These are phyloP conservation scores for Diplodia intermedia DNA, from an alignment of 2,329 filamentous ascomycete species.

Conservation along the genomic window DNA sequence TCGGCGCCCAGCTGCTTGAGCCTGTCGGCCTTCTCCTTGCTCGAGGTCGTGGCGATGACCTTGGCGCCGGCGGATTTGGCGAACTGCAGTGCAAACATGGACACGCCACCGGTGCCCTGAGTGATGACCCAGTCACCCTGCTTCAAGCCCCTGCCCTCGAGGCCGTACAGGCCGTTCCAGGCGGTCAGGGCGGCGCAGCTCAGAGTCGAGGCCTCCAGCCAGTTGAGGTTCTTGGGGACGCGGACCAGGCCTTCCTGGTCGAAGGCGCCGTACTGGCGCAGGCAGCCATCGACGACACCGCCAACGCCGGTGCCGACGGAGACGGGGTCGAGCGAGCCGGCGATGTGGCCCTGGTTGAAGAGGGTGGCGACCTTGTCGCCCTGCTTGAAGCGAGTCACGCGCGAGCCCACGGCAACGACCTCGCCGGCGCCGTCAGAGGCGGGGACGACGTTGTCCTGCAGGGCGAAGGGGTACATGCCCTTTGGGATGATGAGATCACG, in stretches of 20 bases:
- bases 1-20: conserved; percentile 62
- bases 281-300: conserved; percentile 69
- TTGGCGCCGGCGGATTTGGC: conserved; percentile 61
- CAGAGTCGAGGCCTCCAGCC: conserved; percentile 56
- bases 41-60: conserved; percentile 66
- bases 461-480: conserved; percentile 47
- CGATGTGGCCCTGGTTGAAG: conserved; percentile 67
- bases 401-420: conserved; percentile 61
- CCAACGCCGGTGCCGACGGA: conserved; percentile 66
- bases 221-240: conserved; percentile 63
- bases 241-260: conserved; percentile 70
- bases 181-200: conserved; percentile 55
- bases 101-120: conserved; percentile 75
- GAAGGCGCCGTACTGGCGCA: conserved; percentile 72
- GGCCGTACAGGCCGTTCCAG: conserved; percentile 62
- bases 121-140: conserved; percentile 63
- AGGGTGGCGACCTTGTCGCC: conserved; percentile 68
- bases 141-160: conserved; percentile 50
- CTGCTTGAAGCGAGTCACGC: conserved; percentile 62
- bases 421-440: conserved; percentile 61
- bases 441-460: conserved; percentile 52
- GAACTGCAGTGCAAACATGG: conserved; percentile 68
- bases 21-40: conserved; percentile 55
- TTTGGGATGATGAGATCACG: conserved; percentile 58
- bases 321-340: conserved; percentile 53